Evolutionary conservation across 768 basidiomycete genomes (phyloP).

Genomic region (Collybiopsis confluens): DNA sequence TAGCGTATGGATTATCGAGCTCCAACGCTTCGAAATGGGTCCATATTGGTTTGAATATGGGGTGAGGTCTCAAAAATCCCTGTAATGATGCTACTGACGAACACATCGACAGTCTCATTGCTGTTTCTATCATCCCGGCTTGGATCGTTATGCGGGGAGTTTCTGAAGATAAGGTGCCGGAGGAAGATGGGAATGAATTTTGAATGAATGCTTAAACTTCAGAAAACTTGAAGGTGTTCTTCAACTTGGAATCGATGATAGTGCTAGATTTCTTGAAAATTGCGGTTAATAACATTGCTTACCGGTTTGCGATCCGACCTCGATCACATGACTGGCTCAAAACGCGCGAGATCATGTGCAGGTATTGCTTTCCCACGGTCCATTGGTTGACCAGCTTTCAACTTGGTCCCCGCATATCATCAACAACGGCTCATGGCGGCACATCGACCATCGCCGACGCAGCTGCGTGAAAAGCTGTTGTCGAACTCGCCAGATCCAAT

Average conservation of each 20-base stretch:
- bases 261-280: too few relatives aligned
- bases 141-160: not conserved
- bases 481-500: conserved; percentile 62
- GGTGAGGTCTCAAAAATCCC: not conserved
- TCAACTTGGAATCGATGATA: too few relatives aligned
- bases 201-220: too few relatives aligned
- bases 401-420: not conserved
- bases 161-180: not conserved
- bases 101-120: not conserved
- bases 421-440: conserved; percentile 8
- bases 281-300: too few relatives aligned
- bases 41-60: not conserved
- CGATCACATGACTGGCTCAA: not conserved
- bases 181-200: too few relatives aligned
- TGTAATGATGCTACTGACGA: not conserved
- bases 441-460: conserved; percentile 34
- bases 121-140: not conserved
- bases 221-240: too few relatives aligned
- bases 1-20: not conserved
- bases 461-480: conserved; percentile 55
- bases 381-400: conserved; percentile 2
- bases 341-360: conserved; percentile 1
- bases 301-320: too few relatives aligned
- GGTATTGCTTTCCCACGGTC: not conserved
- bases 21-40: not conserved